phyloP scores from a whole-genome alignment of 1,284 basidiomycete species.

The Pseudozyma sp. region DNA sequence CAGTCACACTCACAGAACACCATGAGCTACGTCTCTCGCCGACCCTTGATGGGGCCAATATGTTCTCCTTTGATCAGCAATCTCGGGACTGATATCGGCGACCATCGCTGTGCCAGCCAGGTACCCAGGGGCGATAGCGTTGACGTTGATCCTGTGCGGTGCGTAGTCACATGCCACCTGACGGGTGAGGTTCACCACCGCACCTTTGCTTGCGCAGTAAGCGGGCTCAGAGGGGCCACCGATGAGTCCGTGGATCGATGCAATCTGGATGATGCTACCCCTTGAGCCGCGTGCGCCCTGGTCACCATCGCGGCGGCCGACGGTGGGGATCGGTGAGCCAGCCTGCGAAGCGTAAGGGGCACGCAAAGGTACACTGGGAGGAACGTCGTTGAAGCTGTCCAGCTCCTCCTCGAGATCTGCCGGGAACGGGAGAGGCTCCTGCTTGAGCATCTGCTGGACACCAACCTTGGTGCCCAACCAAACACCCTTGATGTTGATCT shows the following conservation, averaged over 20 bases:
- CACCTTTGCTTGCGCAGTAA: slow-evolving; percentile 44
- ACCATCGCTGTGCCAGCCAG: slow-evolving; percentile 47
- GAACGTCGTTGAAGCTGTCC: slow-evolving; percentile 32
- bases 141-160: slow-evolving; percentile 46
- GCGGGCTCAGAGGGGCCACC: slow-evolving; percentile 48
- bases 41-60: slow-evolving; percentile 50
- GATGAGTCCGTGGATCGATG: slow-evolving; percentile 47
- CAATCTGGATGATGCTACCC: slow-evolving; percentile 49
- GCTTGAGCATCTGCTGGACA: slow-evolving; percentile 46
- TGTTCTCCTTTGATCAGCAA: slow-evolving; percentile 23
- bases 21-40: slow-evolving; percentile 41
- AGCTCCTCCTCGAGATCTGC: slow-evolving; percentile 45
- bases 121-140: slow-evolving; percentile 49
- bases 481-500: slow-evolving; percentile 49
- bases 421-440: slow-evolving; percentile 39
- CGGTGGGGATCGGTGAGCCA: slow-evolving; percentile 26
- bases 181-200: slow-evolving; percentile 44
- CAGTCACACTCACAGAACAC: slow-evolving; percentile 29
- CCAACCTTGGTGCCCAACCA: slow-evolving; percentile 46
- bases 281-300: slow-evolving; percentile 45
- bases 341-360: slow-evolving; percentile 14
- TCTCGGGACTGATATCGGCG: slow-evolving; percentile 26
- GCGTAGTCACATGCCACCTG: slow-evolving; percentile 52
- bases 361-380: slow-evolving; percentile 17
- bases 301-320: slow-evolving; percentile 28